Evolutionary conservation across 2,329 filamentous ascomycete species (phyloP), one percentile per base, ranked within the genome.

Genomic region (Penicillium sp.): DNA sequence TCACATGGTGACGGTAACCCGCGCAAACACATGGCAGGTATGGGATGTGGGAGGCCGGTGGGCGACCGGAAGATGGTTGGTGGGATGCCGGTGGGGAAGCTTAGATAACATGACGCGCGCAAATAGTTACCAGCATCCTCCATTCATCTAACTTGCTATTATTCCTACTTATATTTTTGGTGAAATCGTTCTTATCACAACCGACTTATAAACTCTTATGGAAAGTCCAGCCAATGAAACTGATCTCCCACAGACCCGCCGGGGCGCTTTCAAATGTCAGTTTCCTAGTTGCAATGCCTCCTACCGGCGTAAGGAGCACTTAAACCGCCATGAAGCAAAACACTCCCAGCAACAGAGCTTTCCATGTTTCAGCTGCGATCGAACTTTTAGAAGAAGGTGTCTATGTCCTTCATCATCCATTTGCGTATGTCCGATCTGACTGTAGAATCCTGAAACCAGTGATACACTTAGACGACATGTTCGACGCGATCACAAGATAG

Each of bases 401-500:
- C 19, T 5, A 22, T 2, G n/a, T 41, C 4, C 39, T 22, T 13
- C 10, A 5, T 13, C 22, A 7, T 1, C 33, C 3, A 5, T n/a
- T 27, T 16, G 8, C 5, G n/a, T 11, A 6, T 2, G n/a, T 33
- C 27, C 9, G n/a, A 9, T 44, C 49, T 60, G 45, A 56, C 39
- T 22, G 3, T 26, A 33, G 3, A 16, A 39, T 11, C 5, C 41
- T 33, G 13, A 43, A 29, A 14, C 11, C 24, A 70, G 68, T 56
- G 68, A 70, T 45, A 68, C 66, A 10, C 61, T 70, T 19, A 67
- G 66, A n/a, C 67, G 67, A 16, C 68, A 70, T 55, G 24, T 66
- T 3, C 55, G 47, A 14, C 49, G 55, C 29, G 48, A 53, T n/a
- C 67, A 70, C 24, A 45, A 55, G 8, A 50, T 52, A 37, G 54